Evolutionary conservation across 306 rosid genomes (phyloP).

Genomic region (Benincasa hispida): DNA sequence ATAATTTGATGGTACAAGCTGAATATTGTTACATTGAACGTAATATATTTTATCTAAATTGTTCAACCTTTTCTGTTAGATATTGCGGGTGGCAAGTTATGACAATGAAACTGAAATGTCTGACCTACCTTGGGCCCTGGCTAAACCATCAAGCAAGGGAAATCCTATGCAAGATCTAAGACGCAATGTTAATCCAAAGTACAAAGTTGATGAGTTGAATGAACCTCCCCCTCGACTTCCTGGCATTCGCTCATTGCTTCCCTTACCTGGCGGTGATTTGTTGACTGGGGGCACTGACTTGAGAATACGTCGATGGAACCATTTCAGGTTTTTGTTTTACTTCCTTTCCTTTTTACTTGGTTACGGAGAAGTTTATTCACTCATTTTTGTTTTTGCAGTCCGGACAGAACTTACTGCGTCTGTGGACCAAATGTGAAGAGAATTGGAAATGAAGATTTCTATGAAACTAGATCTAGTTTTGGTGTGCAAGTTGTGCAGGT

Average conservation of each 20-base stretch:
- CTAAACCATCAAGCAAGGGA: constrained; percentile 51
- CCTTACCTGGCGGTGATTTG: constrained; percentile 93
- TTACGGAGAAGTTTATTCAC: constrained; percentile 3
- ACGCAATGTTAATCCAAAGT: constrained; percentile 64
- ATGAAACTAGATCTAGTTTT: constrained; percentile 60
- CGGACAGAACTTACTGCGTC: constrained; percentile 75
- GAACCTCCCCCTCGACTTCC: constrained; percentile 80
- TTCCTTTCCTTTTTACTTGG: constrained; percentile 8
- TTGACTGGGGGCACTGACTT: constrained; percentile 91
- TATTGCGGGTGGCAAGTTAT: constrained; percentile 55
- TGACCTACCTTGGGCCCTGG: constrained; percentile 86
- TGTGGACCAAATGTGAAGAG: constrained; percentile 92
- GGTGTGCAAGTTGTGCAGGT: constrained; percentile 98
- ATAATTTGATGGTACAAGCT: neutral
- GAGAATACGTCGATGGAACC: constrained; percentile 94
- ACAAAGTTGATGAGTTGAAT: constrained; percentile 79
- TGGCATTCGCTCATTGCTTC: constrained; percentile 82
- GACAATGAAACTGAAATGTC: constrained; percentile 71
- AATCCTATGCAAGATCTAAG: constrained; percentile 49
- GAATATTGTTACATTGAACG: neutral
- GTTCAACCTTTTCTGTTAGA: constrained; percentile 30
- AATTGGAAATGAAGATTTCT: constrained; percentile 58
- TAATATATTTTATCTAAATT: neutral
- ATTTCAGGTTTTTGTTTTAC: constrained; percentile 49
- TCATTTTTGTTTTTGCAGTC: constrained; percentile 38